Percentiles rank a stretch among this genome's conserved stretches.
phyloP scores from a whole-genome alignment of 2,329 filamentous ascomycete species.

The Hysterium pulicare region DNA sequence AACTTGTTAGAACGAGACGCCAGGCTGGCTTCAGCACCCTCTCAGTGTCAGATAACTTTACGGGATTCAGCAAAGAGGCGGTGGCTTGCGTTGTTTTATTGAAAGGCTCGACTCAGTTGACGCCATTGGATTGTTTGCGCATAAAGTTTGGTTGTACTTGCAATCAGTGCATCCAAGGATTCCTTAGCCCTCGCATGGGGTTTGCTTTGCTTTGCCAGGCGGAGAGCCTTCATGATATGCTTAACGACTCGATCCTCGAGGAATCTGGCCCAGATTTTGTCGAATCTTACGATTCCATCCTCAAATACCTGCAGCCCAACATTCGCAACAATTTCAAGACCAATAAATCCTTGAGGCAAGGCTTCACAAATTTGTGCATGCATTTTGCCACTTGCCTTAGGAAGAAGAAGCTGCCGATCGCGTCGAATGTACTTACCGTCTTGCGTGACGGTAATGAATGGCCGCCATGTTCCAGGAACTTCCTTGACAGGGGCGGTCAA shows the following conservation, averaged over 20 bases:
- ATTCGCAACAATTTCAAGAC: constrained; percentile 27
- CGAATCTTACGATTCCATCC: constrained; percentile 7
- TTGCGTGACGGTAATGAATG: not conserved
- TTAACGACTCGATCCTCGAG: constrained; percentile 15
- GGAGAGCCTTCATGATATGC: constrained; percentile 19
- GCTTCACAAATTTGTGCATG: constrained; percentile 33
- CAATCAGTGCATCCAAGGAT: constrained; percentile 33
- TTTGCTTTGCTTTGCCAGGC: constrained; percentile 25
- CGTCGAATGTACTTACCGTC: too few species aligned
- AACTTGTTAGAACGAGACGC: constrained; percentile 1
- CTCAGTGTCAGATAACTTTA: constrained; percentile 30
- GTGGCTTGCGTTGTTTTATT: constrained; percentile 27
- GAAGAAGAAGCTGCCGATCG: constrained; percentile 1
- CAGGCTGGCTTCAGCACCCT: not conserved
- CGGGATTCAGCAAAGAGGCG: constrained; percentile 23
- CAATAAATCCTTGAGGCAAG: constrained; percentile 35
- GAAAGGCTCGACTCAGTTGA: too few species aligned
- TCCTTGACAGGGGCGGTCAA: not conserved
- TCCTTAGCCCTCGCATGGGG: constrained; percentile 40
- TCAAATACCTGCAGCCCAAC: constrained; percentile 18
- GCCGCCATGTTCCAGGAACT: not conserved
- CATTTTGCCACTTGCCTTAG: constrained; percentile 22
- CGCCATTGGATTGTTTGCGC: too few species aligned
- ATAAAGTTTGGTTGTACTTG: too few species aligned
- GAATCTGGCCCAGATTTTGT: constrained; percentile 10